Evolutionary conservation across 805 yeast genomes (phyloP).

Genomic region (Kodamaea jinghongensis): DNA sequence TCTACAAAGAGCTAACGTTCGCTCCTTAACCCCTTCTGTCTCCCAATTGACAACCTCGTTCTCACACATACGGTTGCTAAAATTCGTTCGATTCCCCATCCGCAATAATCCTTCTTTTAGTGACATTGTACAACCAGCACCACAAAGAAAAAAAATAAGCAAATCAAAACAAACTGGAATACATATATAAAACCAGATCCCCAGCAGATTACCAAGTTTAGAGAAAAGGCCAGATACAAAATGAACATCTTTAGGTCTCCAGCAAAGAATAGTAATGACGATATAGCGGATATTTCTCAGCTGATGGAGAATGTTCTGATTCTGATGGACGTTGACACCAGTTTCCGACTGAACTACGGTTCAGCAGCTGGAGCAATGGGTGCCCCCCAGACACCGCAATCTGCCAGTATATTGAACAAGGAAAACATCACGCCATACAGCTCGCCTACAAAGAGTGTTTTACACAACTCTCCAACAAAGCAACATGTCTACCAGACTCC

Average conservation of each 20-base stretch:
- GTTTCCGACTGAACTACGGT: conserved; percentile 17
- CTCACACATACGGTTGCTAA: no score
- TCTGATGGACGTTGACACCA: conserved; percentile 40
- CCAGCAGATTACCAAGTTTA: neutral
- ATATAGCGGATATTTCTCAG: conserved; percentile 38
- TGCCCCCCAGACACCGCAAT: conserved; percentile 14
- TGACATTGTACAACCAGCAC: conserved; percentile 7
- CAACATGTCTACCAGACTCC: conserved; percentile 6
- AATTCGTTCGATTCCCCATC: no score
- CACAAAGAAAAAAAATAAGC: conserved; percentile 5
- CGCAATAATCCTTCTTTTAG: neutral
- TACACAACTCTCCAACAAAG: conserved; percentile 28
- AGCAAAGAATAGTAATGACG: conserved; percentile 5
- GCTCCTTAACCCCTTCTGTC: no score
- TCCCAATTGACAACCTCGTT: no score
- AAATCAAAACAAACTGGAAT: neutral
- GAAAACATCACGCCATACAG: conserved; percentile 36
- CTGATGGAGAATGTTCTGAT: conserved; percentile 44
- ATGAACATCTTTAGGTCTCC: conserved; percentile 9
- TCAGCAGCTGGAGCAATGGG: neutral
- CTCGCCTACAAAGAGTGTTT: conserved; percentile 37
- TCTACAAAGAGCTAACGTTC: no score
- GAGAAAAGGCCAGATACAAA: neutral
- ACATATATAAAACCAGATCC: conserved; percentile 3
- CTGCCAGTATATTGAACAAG: conserved; percentile 23